Conservation (phyloP, 352 stramenopile species). For the Phytophthora cajani region DNA sequence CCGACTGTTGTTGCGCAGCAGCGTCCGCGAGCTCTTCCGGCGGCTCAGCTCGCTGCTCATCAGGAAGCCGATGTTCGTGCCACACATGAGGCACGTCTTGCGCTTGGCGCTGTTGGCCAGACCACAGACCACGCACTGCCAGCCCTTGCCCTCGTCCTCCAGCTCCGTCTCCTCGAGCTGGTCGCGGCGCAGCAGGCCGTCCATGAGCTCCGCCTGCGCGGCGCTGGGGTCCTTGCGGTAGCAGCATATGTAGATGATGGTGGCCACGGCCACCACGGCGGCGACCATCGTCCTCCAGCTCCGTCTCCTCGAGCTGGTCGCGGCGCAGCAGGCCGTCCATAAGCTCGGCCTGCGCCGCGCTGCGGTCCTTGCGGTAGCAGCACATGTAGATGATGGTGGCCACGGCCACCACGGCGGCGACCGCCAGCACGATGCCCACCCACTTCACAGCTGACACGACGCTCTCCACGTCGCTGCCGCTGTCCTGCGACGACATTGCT, state of each 20-base stretch:
- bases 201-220: conserved; percentile 41
- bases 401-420: conserved; percentile 38
- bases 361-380: conserved; percentile 35
- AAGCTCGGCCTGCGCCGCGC: conserved; percentile 29
- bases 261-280: conserved; percentile 34
- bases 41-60: conserved; percentile 40
- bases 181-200: conserved; percentile 67
- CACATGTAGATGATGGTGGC: conserved; percentile 58
- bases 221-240: conserved; percentile 20
- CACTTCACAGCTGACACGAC: conserved; percentile 47
- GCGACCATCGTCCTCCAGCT: conserved; percentile 54
- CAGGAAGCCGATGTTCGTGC: conserved; percentile 52
- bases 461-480: conserved; percentile 33
- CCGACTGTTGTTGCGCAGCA: conserved; percentile 51
- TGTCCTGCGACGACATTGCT: conserved; percentile 27
- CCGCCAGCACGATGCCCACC: conserved; percentile 43
- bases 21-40: conserved; percentile 60
- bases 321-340: conserved; percentile 66
- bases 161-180: conserved; percentile 63
- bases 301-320: conserved; percentile 65
- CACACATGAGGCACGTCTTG: conserved; percentile 73
- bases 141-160: conserved; percentile 59
- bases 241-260: conserved; percentile 65
- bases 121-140: conserved; percentile 78
- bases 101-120: conserved; percentile 53